Evolutionary conservation across 306 rosid genomes (phyloP).

Genomic region (Cucurbita maxima): DNA sequence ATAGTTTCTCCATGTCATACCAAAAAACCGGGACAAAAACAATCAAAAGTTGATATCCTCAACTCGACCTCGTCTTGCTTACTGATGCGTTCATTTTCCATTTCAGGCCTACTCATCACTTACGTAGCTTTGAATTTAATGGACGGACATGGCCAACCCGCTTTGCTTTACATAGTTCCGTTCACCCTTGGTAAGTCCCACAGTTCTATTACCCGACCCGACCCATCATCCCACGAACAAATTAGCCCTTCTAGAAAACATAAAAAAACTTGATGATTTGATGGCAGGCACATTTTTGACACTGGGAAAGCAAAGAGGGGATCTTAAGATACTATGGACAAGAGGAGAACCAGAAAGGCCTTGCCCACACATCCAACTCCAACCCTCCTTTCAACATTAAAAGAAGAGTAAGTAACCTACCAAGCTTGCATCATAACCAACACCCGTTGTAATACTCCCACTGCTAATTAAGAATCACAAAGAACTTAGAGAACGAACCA

Average conservation of each 20-base stretch:
- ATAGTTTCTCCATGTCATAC: background rate
- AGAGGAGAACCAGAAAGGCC: conserved; percentile 77
- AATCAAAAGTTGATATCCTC: background rate
- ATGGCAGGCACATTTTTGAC: conserved; percentile 68
- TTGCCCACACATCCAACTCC: conserved; percentile 69
- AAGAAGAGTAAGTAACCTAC: background rate
- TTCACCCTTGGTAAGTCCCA: conserved; percentile 75
- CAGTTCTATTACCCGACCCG: background rate
- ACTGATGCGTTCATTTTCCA: background rate
- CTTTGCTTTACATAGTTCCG: conserved; percentile 90
- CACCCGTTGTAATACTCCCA: conserved; percentile 10
- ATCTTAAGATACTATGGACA: conserved; percentile 73
- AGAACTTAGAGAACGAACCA: conserved; percentile 1
- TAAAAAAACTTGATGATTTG: background rate
- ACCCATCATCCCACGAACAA: background rate
- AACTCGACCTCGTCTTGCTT: background rate
- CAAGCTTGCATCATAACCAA: conserved; percentile 1
- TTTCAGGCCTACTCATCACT: conserved; percentile 76
- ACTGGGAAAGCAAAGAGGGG: conserved; percentile 88
- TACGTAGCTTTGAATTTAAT: conserved; percentile 92
- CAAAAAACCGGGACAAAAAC: background rate
- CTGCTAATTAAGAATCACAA: background rate
- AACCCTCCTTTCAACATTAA: conserved; percentile 19
- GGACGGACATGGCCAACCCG: conserved; percentile 99
- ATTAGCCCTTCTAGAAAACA: background rate